These are phyloP conservation scores for Lachancea sp. DNA, from an alignment of 805 yeast genomes.

Conservation along the genomic window DNA sequence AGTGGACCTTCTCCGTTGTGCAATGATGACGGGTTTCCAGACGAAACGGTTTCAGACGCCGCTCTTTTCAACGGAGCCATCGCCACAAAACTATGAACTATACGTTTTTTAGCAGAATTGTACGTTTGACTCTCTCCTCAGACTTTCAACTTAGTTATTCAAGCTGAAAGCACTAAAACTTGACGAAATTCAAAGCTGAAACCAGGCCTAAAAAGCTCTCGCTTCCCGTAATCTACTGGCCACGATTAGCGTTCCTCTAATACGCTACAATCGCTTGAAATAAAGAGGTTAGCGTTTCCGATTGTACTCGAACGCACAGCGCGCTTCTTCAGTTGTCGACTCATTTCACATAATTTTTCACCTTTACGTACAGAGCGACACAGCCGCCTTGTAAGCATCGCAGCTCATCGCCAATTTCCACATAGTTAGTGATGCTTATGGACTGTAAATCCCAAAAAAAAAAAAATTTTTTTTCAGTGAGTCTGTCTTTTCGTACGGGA, in stretches of 20 bases:
- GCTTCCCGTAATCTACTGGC: background rate
- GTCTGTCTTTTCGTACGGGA: constrained; percentile 11
- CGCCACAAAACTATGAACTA: background rate
- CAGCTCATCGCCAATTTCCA: background rate
- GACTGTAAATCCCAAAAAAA: background rate
- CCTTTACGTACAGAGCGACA: background rate
- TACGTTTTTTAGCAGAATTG: background rate
- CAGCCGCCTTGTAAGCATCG: background rate
- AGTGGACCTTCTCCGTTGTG: constrained; percentile 2
- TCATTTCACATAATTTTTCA: background rate
- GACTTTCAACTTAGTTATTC: background rate
- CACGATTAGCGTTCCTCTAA: background rate
- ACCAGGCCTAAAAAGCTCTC: background rate
- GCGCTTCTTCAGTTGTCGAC: background rate
- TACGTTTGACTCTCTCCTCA: background rate
- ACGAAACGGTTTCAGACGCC: constrained; percentile 18
- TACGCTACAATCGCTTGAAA: background rate
- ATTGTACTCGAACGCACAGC: background rate
- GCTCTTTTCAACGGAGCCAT: constrained; percentile 18
- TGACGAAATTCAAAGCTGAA: background rate
- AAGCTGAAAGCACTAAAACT: background rate
- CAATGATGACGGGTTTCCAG: background rate
- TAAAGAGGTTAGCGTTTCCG: background rate
- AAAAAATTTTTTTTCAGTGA: constrained; percentile 9
- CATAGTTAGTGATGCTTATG: too few relatives aligned